A percentile compares a stretch with the other conserved stretches of the same genome.
These are phyloP conservation scores for Zygotorulaspora chibaensis DNA, from an alignment of 805 yeast species.

Conservation along the genomic window DNA sequence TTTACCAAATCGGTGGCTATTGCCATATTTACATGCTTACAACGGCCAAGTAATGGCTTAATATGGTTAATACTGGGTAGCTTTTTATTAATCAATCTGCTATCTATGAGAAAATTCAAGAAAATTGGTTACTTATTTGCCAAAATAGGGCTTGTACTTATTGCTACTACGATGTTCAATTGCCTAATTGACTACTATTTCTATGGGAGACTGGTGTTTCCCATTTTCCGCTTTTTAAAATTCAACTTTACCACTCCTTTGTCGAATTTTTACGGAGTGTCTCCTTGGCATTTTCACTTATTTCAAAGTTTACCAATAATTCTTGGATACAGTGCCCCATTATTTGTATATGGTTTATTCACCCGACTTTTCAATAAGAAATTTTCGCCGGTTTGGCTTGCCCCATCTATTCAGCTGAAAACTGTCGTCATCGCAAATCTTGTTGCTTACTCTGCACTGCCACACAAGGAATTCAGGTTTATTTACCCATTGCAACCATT, in stretches of 20 bases:
- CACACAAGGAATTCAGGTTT: constrained; percentile 90
- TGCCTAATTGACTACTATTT: constrained; percentile 52
- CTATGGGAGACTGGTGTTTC: constrained; percentile 55
- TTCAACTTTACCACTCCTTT: constrained; percentile 73
- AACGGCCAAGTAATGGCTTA: constrained; percentile 80
- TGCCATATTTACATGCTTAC: constrained; percentile 61
- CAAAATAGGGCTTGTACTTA: constrained; percentile 22
- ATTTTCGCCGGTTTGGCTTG: background rate
- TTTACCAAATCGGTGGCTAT: constrained; percentile 41
- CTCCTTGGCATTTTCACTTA: constrained; percentile 82
- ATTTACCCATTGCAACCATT: constrained; percentile 81
- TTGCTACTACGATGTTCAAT: constrained; percentile 37
- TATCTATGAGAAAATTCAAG: constrained; percentile 7
- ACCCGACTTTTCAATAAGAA: constrained; percentile 15
- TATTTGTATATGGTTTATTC: constrained; percentile 45
- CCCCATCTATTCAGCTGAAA: constrained; percentile 27
- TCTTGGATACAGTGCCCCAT: constrained; percentile 61
- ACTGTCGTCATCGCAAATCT: constrained; percentile 43
- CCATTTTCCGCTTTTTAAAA: constrained; percentile 63
- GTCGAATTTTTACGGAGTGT: constrained; percentile 77
- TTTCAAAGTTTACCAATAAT: constrained; percentile 79
- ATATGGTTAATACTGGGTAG: constrained; percentile 69
- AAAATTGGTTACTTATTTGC: constrained; percentile 15
- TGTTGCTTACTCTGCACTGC: constrained; percentile 54
- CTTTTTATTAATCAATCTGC: constrained; percentile 21